Percentiles rank a stretch among this genome's conserved stretches.
These are phyloP conservation scores for Oryza meridionalis DNA, from an alignment of 176 grass and related monocot genomes.

Conservation along the genomic window DNA sequence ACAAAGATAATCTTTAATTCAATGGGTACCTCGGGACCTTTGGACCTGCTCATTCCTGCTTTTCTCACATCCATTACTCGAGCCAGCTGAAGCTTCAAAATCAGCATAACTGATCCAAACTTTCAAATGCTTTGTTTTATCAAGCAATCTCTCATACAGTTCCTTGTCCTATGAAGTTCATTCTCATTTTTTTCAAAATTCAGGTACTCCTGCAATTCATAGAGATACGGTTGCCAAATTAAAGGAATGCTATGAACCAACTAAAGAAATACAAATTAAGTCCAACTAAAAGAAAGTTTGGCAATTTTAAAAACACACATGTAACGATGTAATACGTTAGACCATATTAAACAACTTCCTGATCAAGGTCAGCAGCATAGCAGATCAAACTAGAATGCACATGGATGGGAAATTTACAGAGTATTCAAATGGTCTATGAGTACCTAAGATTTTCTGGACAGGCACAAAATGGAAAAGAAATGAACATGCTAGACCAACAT, in stretches of 20 bases:
- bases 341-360: too few species aligned
- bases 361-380: too few species aligned
- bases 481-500: too few species aligned
- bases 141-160: conserved; percentile 36
- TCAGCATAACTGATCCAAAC: conserved; percentile 64
- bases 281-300: too few species aligned
- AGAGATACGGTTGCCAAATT: not conserved
- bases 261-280: too few species aligned
- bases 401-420: too few species aligned
- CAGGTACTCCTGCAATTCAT: conserved; percentile 42
- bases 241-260: too few species aligned
- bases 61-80: conserved; percentile 29
- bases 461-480: too few species aligned
- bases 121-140: conserved; percentile 56
- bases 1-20: not conserved
- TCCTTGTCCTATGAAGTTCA: conserved; percentile 53
- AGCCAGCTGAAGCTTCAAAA: conserved; percentile 51
- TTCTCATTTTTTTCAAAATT: conserved; percentile 55
- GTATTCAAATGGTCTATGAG: too few species aligned
- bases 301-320: too few species aligned
- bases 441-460: too few species aligned
- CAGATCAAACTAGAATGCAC: not conserved
- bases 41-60: conserved; percentile 36
- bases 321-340: too few species aligned
- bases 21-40: conserved; percentile 42